phyloP scores from a whole-genome alignment of 2,329 filamentous ascomycete species.

The Aspergillus pseudoglaucus region DNA sequence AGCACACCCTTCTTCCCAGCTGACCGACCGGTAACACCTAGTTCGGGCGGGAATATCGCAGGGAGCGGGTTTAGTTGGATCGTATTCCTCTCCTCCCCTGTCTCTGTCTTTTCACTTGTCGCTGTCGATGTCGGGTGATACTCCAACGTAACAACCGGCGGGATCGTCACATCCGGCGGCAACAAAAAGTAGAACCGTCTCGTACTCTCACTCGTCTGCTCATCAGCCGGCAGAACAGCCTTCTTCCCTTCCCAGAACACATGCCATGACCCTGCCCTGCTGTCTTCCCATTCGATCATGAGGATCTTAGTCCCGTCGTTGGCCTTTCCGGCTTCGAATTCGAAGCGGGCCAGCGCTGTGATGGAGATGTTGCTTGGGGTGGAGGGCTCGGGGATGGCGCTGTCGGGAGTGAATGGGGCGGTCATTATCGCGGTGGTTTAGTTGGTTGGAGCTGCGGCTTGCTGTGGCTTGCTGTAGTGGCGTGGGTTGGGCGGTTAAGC shows the following conservation, averaged over 20 bases:
- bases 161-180: constrained; percentile 64
- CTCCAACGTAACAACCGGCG: constrained; percentile 62
- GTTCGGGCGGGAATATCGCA: constrained; percentile 73
- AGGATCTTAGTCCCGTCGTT: constrained; percentile 85
- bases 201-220: constrained; percentile 47
- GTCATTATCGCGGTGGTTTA: constrained; percentile 8
- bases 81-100: constrained; percentile 25
- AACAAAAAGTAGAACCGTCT: constrained; percentile 75
- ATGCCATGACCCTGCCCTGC: constrained; percentile 59
- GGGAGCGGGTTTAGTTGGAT: constrained; percentile 72
- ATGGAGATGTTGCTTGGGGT: constrained; percentile 29
- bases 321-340: constrained; percentile 70
- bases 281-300: constrained; percentile 85
- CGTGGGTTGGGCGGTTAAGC: background rate
- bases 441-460: background rate
- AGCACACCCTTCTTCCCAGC: constrained; percentile 73
- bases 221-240: constrained; percentile 61
- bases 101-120: background rate
- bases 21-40: constrained; percentile 60
- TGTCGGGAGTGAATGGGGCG: constrained; percentile 25
- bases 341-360: constrained; percentile 72
- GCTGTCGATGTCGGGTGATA: constrained; percentile 29
- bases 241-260: constrained; percentile 79
- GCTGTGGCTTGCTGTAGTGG: background rate
- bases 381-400: constrained; percentile 25